A percentile compares a stretch with the other conserved stretches of the same genome.
These are phyloP conservation scores for Gynandropsis gynandra DNA, from an alignment of 345 rosid species.

Conservation along the genomic window DNA sequence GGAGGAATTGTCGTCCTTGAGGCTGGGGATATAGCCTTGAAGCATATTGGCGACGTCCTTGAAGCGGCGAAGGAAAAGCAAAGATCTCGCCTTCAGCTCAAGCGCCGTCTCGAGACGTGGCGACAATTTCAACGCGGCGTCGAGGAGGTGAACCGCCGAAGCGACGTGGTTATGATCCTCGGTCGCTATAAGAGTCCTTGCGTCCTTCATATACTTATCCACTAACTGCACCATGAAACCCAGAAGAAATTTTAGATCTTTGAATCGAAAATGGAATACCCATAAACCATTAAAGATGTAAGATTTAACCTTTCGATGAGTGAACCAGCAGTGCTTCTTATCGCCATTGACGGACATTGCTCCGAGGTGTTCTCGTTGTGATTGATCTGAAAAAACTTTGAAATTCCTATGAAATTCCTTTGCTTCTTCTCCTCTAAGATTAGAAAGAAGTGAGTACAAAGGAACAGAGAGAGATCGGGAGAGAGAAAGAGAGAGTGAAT, in stretches of 20 bases:
- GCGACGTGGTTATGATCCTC: conserved; percentile 49
- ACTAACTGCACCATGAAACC: conserved; percentile 34
- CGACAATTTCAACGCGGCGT: conserved; percentile 58
- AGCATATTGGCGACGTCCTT: conserved; percentile 77
- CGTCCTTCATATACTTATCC: conserved; percentile 60
- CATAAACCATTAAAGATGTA: neutral
- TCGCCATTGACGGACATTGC: conserved; percentile 34
- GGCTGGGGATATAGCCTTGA: conserved; percentile 76
- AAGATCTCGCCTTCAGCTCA: conserved; percentile 72
- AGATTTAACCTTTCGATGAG: conserved; percentile 55
- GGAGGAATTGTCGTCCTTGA: conserved; percentile 55
- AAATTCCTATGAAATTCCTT: conserved; percentile 12
- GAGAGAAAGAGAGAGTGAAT: conserved; percentile 13
- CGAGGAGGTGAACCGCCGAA: conserved; percentile 54
- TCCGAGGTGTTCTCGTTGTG: neutral
- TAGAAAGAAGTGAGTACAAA: conserved; percentile 28
- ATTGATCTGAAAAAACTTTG: too few relatives aligned
- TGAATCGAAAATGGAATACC: neutral
- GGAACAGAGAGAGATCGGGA: conserved; percentile 20
- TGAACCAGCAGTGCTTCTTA: conserved; percentile 88
- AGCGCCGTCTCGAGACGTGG: conserved; percentile 65
- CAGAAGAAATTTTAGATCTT: neutral
- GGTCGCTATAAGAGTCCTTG: conserved; percentile 46
- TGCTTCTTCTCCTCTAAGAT: conserved; percentile 29
- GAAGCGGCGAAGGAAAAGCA: conserved; percentile 57